Evolutionary conservation across 805 yeast genomes (phyloP).

Genomic region (Candida alai): DNA sequence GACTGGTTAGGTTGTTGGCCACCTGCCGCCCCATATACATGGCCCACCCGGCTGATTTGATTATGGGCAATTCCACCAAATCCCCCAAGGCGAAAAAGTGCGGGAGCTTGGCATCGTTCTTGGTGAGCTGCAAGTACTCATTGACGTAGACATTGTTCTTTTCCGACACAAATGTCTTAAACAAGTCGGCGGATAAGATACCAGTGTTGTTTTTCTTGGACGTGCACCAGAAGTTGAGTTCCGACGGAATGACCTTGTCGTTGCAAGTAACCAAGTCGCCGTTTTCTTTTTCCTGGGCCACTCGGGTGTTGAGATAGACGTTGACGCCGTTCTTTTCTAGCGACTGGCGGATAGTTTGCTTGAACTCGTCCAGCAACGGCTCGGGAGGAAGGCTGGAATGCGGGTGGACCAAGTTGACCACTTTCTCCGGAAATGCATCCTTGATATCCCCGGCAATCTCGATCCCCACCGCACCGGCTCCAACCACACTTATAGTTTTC

Average conservation of each 20-base stretch:
- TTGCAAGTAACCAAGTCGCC: slow-evolving; percentile 27
- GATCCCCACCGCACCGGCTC: slow-evolving; percentile 44
- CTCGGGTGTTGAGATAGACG: slow-evolving; percentile 27
- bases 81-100: slow-evolving; percentile 38
- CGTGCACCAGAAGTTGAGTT: slow-evolving; percentile 36
- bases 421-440: slow-evolving; percentile 25
- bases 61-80: slow-evolving; percentile 35
- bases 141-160: slow-evolving; percentile 31
- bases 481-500: slow-evolving; percentile 39
- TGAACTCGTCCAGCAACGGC: slow-evolving; percentile 28
- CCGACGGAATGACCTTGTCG: slow-evolving; percentile 24
- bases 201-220: slow-evolving; percentile 29
- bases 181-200: slow-evolving; percentile 20
- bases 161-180: slow-evolving; percentile 20
- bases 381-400: slow-evolving; percentile 36
- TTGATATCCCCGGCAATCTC: slow-evolving; percentile 42
- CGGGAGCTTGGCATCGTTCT: slow-evolving; percentile 9
- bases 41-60: slow-evolving; percentile 46
- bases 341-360: slow-evolving; percentile 22
- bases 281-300: slow-evolving; percentile 21
- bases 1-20: slow-evolving; percentile 33
- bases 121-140: slow-evolving; percentile 31
- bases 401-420: slow-evolving; percentile 37
- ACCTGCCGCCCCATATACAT: slow-evolving; percentile 38
- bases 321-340: slow-evolving; percentile 26